These are phyloP conservation scores for Nannochloropsis oceanica DNA, from an alignment of 108 stramenopile species.

Conservation along the genomic window DNA sequence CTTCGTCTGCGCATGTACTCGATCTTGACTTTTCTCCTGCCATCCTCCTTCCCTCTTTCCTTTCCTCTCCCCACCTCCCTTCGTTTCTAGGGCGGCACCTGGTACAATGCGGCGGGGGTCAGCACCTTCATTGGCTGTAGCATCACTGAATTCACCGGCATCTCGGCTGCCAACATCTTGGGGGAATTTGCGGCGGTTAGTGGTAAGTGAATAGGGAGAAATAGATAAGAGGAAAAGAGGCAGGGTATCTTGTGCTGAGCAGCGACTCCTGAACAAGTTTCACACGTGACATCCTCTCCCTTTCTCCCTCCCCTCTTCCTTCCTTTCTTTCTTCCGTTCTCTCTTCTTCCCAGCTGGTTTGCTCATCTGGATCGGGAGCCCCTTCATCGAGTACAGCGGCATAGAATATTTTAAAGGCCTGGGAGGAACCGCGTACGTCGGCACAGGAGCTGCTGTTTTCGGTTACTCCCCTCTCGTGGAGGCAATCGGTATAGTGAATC, in stretches of 20 bases:
- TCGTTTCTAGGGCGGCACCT: background rate
- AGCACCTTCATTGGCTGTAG: background rate
- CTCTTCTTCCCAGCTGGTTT: background rate
- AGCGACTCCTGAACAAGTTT: too few relatives aligned
- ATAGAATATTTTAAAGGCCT: background rate
- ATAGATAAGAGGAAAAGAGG: too few relatives aligned
- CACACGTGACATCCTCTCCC: background rate
- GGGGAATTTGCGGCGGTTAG: background rate
- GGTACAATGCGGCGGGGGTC: background rate
- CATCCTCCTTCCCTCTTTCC: background rate
- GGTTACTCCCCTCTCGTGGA: background rate
- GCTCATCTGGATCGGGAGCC: background rate
- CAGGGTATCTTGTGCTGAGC: too few relatives aligned
- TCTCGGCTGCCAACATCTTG: background rate
- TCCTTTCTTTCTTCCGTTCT: background rate
- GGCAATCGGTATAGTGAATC: background rate
- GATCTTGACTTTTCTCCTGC: background rate
- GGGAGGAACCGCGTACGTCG: background rate
- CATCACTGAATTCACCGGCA: background rate
- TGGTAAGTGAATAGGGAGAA: background rate
- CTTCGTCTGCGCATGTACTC: too few relatives aligned
- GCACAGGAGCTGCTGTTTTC: background rate
- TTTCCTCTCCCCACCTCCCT: background rate
- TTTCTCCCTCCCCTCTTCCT: background rate
- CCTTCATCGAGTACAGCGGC: background rate